Evolutionary conservation across 495 filamentous ascomycete species (phyloP).

Genomic region (Massariosphaeria phaeospora): DNA sequence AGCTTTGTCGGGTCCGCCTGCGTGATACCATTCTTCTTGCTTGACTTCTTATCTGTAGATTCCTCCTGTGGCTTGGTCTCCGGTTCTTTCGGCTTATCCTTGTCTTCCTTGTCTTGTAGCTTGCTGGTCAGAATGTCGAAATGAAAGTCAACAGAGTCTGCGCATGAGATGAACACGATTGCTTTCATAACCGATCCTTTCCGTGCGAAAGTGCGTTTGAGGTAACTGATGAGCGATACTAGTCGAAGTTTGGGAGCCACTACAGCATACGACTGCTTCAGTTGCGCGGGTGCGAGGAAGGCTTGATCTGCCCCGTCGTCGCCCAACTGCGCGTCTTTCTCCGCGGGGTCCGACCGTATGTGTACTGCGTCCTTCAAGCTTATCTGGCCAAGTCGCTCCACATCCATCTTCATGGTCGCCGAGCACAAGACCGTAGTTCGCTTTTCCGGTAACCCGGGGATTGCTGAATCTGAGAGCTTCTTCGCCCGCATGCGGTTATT

Average conservation of each 20-base stretch:
- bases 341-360: slow-evolving; percentile 62
- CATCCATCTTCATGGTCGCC: slow-evolving; percentile 94
- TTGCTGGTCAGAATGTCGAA: slow-evolving; percentile 73
- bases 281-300: slow-evolving; percentile 85
- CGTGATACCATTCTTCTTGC: slow-evolving; percentile 11
- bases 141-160: slow-evolving; percentile 94
- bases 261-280: slow-evolving; percentile 84
- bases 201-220: slow-evolving; percentile 80
- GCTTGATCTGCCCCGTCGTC: slow-evolving; percentile 46
- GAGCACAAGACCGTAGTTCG: slow-evolving; percentile 90
- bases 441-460: slow-evolving; percentile 59
- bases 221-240: slow-evolving; percentile 73
- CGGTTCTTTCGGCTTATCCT: slow-evolving; percentile 18
- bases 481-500: slow-evolving; percentile 46
- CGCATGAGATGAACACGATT: slow-evolving; percentile 94
- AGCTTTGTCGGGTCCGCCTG: slow-evolving; percentile 34
- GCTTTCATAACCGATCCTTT: slow-evolving; percentile 87
- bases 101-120: slow-evolving; percentile 24
- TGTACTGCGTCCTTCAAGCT: slow-evolving; percentile 89
- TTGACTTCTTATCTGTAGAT: background rate
- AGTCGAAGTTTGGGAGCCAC: slow-evolving; percentile 84
- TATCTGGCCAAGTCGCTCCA: slow-evolving; percentile 85
- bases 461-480: slow-evolving; percentile 40
- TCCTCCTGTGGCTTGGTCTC: slow-evolving; percentile 8
- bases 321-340: slow-evolving; percentile 41